These are phyloP conservation scores for Dalechampia spathulata DNA, from an alignment of 441 rosid species.

Conservation along the genomic window DNA sequence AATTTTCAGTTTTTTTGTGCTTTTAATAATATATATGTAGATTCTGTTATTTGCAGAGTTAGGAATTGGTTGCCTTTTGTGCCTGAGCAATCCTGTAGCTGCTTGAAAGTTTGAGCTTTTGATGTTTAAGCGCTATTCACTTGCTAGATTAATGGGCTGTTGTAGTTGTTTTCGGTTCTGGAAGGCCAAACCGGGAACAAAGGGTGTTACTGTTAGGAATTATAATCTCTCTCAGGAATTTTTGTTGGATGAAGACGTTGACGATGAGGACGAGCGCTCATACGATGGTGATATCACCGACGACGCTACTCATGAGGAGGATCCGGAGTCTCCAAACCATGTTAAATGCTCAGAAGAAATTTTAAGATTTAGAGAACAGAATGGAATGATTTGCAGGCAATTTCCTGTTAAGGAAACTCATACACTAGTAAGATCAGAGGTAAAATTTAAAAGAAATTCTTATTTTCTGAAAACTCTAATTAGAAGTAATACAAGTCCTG, in stretches of 20 bases:
- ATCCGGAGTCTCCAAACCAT: slow-evolving; percentile 40
- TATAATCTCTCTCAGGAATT: slow-evolving; percentile 38
- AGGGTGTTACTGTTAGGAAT: slow-evolving; percentile 28
- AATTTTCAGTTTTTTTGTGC: too few species aligned
- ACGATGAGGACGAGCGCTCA: slow-evolving; percentile 44
- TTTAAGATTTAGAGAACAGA: slow-evolving; percentile 55
- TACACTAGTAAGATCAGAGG: slow-evolving; percentile 78
- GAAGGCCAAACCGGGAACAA: slow-evolving; percentile 37
- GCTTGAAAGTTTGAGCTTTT: slow-evolving; percentile 22
- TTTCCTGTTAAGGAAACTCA: slow-evolving; percentile 82
- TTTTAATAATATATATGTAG: too few species aligned
- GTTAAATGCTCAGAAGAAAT: slow-evolving; percentile 64
- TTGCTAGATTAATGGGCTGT: slow-evolving; percentile 70
- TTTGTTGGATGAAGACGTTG: slow-evolving; percentile 51
- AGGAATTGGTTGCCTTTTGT: slow-evolving; percentile 18
- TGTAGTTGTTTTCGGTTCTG: slow-evolving; percentile 83
- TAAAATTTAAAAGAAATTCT: slow-evolving; percentile 6
- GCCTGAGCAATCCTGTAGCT: slow-evolving; percentile 18
- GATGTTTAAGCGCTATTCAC: slow-evolving; percentile 49
- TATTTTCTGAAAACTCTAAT: too few species aligned
- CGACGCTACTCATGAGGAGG: slow-evolving; percentile 45
- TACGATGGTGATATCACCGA: slow-evolving; percentile 48
- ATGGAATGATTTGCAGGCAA: slow-evolving; percentile 78
- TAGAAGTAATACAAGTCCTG: too few species aligned
- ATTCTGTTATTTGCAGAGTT: slow-evolving; percentile 37